These are phyloP conservation scores for Floccularia luteovirens DNA, from an alignment of 768 basidiomycete species.

Conservation along the genomic window DNA sequence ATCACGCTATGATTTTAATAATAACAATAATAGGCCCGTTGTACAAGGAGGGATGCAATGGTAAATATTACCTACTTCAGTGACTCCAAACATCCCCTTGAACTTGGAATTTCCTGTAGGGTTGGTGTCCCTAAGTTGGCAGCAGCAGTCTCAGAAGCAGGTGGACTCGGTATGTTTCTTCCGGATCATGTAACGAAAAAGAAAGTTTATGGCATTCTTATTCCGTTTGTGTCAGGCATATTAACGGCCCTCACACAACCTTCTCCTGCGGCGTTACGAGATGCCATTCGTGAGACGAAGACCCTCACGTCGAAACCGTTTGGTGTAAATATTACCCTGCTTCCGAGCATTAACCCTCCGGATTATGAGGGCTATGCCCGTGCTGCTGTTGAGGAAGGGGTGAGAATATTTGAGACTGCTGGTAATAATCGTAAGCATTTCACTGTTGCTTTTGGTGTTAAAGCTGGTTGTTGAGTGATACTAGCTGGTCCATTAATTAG, in stretches of 20 bases:
- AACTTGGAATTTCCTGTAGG: slow-evolving; percentile 31
- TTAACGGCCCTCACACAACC: slow-evolving; percentile 88
- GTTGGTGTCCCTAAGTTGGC: slow-evolving; percentile 72
- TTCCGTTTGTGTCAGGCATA: slow-evolving; percentile 38
- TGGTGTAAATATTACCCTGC: slow-evolving; percentile 81
- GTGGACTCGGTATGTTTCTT: slow-evolving; percentile 59
- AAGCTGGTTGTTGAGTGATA: background rate
- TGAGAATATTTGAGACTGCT: slow-evolving; percentile 89
- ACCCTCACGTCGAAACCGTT: slow-evolving; percentile 67
- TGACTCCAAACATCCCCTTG: background rate
- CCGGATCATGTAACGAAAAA: background rate
- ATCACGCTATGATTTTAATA: slow-evolving; percentile 1
- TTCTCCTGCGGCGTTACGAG: slow-evolving; percentile 69
- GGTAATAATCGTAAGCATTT: slow-evolving; percentile 73
- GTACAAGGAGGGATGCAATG: slow-evolving; percentile 93
- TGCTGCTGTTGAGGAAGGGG: slow-evolving; percentile 79
- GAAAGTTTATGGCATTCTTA: slow-evolving; percentile 1
- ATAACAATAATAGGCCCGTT: slow-evolving; percentile 44
- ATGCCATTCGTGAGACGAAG: slow-evolving; percentile 73
- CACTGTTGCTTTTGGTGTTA: background rate
- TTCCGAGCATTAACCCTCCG: slow-evolving; percentile 86
- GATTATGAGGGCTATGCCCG: slow-evolving; percentile 83
- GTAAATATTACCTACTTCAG: slow-evolving; percentile 24
- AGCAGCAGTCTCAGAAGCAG: slow-evolving; percentile 77
- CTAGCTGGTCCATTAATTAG: slow-evolving; percentile 72